Percentiles rank a stretch among this genome's conserved stretches.
These are phyloP conservation scores for Coccinonectria pachysandricola DNA, from an alignment of 2,329 filamentous ascomycete species.

Conservation along the genomic window DNA sequence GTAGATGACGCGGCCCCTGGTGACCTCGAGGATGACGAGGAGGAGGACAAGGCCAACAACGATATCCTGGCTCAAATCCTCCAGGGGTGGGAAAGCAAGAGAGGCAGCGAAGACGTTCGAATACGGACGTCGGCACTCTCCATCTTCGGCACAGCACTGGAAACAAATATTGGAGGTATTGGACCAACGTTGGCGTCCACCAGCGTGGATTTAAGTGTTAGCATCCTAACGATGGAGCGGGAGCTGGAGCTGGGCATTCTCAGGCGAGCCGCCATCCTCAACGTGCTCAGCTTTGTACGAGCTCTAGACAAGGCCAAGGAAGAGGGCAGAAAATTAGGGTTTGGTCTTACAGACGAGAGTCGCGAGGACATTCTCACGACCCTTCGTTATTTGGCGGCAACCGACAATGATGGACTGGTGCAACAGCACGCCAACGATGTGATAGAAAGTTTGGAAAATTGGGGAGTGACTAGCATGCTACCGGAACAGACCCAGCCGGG, in stretches of 20 bases:
- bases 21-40: slow-evolving; percentile 36
- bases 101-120: slow-evolving; percentile 58
- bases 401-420: slow-evolving; percentile 60
- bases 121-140: slow-evolving; percentile 61
- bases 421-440: slow-evolving; percentile 56
- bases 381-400: slow-evolving; percentile 51
- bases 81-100: slow-evolving; percentile 55
- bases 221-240: slow-evolving; percentile 52
- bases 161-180: slow-evolving; percentile 49
- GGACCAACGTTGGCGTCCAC: slow-evolving; percentile 41
- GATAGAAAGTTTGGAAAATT: slow-evolving; percentile 55
- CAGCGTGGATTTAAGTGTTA: slow-evolving; percentile 52
- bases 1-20: slow-evolving; percentile 37
- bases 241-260: slow-evolving; percentile 52
- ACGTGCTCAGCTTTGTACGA: slow-evolving; percentile 51
- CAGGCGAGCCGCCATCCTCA: slow-evolving; percentile 53
- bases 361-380: slow-evolving; percentile 52
- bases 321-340: slow-evolving; percentile 34
- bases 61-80: slow-evolving; percentile 50
- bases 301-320: slow-evolving; percentile 46
- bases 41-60: slow-evolving; percentile 34
- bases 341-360: slow-evolving; percentile 44
- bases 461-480: slow-evolving; percentile 43
- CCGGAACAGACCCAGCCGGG: slow-evolving; percentile 21
- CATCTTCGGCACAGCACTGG: slow-evolving; percentile 49